A percentile compares a stretch with the other conserved stretches of the same genome.
Evolutionary conservation across 768 basidiomycete species (phyloP).

Genomic region (Phlebiopsis gigantea): DNA sequence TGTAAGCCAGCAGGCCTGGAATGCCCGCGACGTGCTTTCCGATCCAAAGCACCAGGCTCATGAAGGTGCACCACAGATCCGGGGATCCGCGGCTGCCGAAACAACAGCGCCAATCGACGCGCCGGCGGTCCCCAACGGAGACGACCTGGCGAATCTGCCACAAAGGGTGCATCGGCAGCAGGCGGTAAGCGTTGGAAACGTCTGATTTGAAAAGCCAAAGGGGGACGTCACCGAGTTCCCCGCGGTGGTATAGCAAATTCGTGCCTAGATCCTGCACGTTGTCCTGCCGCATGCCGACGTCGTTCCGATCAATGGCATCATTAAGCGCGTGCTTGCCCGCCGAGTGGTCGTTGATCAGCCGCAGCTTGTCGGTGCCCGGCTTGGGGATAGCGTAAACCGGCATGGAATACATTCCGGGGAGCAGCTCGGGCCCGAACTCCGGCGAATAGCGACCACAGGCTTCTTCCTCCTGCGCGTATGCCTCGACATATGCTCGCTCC

Average conservation of each 20-base stretch:
- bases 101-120: slow-evolving; percentile 29
- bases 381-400: slow-evolving; percentile 37
- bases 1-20: slow-evolving; percentile 24
- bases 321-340: slow-evolving; percentile 31
- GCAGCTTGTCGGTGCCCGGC: slow-evolving; percentile 26
- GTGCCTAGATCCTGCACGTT: slow-evolving; percentile 24
- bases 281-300: slow-evolving; percentile 28
- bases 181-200: slow-evolving; percentile 20
- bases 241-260: neutral
- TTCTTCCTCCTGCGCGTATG: slow-evolving; percentile 16
- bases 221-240: neutral
- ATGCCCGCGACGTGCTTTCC: slow-evolving; percentile 19
- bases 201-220: slow-evolving; percentile 21
- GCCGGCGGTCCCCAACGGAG: slow-evolving; percentile 21
- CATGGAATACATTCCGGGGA: slow-evolving; percentile 39
- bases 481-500: neutral
- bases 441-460: slow-evolving; percentile 15
- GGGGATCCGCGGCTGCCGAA: slow-evolving; percentile 28
- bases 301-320: slow-evolving; percentile 24
- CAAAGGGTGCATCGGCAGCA: slow-evolving; percentile 20
- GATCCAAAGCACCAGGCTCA: slow-evolving; percentile 34
- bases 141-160: slow-evolving; percentile 32
- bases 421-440: slow-evolving; percentile 29
- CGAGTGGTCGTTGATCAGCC: slow-evolving; percentile 36
- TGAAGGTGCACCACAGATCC: slow-evolving; percentile 24